These are phyloP conservation scores for Zarea fungicola DNA, from an alignment of 2,329 filamentous ascomycete genomes.

Conservation along the genomic window DNA sequence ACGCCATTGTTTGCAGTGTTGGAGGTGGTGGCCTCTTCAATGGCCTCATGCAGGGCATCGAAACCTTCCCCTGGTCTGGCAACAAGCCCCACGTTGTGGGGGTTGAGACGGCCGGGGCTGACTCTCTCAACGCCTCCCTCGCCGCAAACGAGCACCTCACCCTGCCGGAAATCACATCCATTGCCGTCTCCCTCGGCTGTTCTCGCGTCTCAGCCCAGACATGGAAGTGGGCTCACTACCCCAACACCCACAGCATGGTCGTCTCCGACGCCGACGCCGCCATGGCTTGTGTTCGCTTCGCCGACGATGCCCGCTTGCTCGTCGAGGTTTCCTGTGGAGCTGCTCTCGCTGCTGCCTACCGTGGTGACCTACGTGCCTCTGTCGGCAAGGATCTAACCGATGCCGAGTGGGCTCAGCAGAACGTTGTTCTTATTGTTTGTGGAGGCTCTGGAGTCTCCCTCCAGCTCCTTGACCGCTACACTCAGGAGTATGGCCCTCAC, in stretches of 20 bases:
- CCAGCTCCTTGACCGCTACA: slow-evolving; percentile 55
- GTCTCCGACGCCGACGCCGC: slow-evolving; percentile 63
- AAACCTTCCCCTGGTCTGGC: slow-evolving; percentile 34
- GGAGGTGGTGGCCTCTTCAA: slow-evolving; percentile 78
- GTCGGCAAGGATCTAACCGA: slow-evolving; percentile 49
- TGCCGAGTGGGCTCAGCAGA: slow-evolving; percentile 58
- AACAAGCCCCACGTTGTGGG: slow-evolving; percentile 54
- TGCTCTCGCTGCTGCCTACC: slow-evolving; percentile 64
- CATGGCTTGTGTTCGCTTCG: slow-evolving; percentile 67
- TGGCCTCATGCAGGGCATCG: slow-evolving; percentile 67
- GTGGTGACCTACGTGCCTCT: slow-evolving; percentile 54
- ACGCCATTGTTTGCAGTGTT: slow-evolving; percentile 71
- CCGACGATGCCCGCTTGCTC: slow-evolving; percentile 74
- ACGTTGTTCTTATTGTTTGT: slow-evolving; percentile 80
- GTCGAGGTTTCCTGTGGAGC: slow-evolving; percentile 86
- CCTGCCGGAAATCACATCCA: slow-evolving; percentile 65
- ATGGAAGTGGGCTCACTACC: slow-evolving; percentile 56
- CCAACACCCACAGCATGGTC: slow-evolving; percentile 32
- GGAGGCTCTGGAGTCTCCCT: slow-evolving; percentile 67
- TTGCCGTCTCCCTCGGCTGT: slow-evolving; percentile 72
- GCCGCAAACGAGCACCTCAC: slow-evolving; percentile 52
- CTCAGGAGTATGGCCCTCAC: slow-evolving; percentile 36
- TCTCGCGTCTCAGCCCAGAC: slow-evolving; percentile 62
- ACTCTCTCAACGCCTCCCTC: slow-evolving; percentile 62
- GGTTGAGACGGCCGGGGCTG: slow-evolving; percentile 70